These are phyloP conservation scores for Trametes sanguinea DNA, from an alignment of 768 basidiomycete genomes.

Conservation along the genomic window DNA sequence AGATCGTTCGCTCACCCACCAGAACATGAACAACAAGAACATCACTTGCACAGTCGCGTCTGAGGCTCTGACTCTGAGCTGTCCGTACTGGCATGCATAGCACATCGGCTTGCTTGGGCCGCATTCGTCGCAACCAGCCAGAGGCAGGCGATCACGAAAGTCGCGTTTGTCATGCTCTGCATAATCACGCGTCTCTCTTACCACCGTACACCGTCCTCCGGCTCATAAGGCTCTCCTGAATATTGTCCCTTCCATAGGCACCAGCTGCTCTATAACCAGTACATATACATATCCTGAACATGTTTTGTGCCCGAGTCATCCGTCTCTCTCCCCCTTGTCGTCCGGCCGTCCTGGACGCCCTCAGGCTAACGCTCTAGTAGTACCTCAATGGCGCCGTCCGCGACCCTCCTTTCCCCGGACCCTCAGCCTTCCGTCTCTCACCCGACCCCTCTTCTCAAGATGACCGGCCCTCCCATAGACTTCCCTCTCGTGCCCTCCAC, in stretches of 20 bases:
- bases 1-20: no score
- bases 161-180: background rate
- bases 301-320: background rate
- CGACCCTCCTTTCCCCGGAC: background rate
- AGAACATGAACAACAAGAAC: background rate
- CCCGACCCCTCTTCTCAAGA: constrained; percentile 11
- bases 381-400: constrained; percentile 19
- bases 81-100: background rate
- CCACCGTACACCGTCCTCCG: background rate
- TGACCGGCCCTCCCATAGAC: constrained; percentile 18
- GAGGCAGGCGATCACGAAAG: background rate
- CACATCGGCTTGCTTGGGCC: no score
- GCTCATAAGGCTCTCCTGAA: constrained; percentile 7
- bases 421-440: constrained; percentile 1
- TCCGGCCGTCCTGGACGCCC: background rate
- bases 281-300: background rate
- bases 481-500: constrained; percentile 18
- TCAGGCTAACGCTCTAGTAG: background rate
- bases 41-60: no score
- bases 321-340: background rate
- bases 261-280: background rate
- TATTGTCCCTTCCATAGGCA: background rate
- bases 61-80: no score
- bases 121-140: background rate
- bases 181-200: constrained; percentile 19